These are phyloP conservation scores for Chrysanthemum makinoi DNA, from an alignment of 129 eudicot genomes.

Conservation along the genomic window DNA sequence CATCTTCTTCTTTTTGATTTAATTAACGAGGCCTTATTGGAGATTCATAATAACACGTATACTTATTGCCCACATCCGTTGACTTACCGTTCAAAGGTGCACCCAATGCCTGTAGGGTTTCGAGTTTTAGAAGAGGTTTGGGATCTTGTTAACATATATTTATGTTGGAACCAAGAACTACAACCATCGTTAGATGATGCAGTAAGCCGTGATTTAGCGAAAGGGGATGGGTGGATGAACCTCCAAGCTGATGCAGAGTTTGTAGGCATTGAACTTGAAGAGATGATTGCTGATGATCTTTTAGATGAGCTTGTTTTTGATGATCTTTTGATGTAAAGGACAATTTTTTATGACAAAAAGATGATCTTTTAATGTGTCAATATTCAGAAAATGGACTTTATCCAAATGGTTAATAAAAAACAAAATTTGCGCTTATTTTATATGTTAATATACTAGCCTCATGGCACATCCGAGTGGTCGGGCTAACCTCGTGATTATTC, in stretches of 20 bases:
- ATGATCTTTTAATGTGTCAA: slow-evolving; percentile 41
- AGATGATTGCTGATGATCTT: slow-evolving; percentile 64
- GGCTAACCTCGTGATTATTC: too few species aligned
- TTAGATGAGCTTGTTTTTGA: slow-evolving; percentile 55
- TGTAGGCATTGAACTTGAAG: slow-evolving; percentile 80
- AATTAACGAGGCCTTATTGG: slow-evolving; percentile 63
- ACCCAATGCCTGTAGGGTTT: slow-evolving; percentile 64
- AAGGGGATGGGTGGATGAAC: slow-evolving; percentile 85
- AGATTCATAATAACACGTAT: slow-evolving; percentile 53
- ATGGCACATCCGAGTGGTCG: too few species aligned
- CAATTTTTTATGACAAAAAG: not conserved
- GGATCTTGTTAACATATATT: slow-evolving; percentile 48
- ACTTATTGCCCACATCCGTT: slow-evolving; percentile 61
- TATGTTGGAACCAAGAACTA: slow-evolving; percentile 44
- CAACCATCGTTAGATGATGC: slow-evolving; percentile 60
- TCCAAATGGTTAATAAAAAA: too few species aligned
- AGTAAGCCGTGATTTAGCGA: slow-evolving; percentile 54
- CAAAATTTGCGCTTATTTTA: too few species aligned
- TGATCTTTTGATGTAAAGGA: slow-evolving; percentile 41
- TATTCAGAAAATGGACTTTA: too few species aligned
- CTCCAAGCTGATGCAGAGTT: slow-evolving; percentile 78
- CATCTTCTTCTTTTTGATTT: slow-evolving; percentile 71
- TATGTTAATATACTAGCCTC: too few species aligned
- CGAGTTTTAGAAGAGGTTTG: slow-evolving; percentile 80
- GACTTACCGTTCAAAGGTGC: slow-evolving; percentile 43